These are phyloP conservation scores for Trametes sanguinea DNA, from an alignment of 768 basidiomycete species.

Conservation along the genomic window DNA sequence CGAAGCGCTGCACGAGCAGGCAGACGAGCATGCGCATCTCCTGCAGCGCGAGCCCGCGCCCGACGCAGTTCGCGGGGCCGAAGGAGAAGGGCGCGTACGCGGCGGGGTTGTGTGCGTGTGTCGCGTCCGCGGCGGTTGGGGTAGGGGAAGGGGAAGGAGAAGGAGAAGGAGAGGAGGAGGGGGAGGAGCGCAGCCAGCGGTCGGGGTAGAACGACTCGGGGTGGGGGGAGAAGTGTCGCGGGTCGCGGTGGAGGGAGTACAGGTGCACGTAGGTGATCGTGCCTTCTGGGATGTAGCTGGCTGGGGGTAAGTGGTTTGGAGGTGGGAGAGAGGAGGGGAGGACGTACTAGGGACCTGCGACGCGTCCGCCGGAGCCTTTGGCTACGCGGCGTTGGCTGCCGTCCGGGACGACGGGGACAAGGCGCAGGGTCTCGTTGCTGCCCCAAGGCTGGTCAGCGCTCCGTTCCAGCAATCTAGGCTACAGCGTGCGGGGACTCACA, in stretches of 20 bases:
- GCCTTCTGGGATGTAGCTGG: conserved; percentile 26
- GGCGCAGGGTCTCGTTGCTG: conserved; percentile 49
- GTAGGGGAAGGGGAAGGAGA: too few relatives aligned
- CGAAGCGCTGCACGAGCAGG: conserved; percentile 10
- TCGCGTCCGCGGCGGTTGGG: not conserved
- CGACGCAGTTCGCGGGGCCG: conserved; percentile 20
- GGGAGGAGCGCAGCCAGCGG: conserved; percentile 39
- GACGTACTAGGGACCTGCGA: conserved; percentile 38
- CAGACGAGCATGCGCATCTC: conserved; percentile 17
- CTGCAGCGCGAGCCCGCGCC: conserved; percentile 8
- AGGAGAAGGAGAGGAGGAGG: not conserved
- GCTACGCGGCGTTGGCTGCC: conserved; percentile 40
- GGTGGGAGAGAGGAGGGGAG: too few relatives aligned
- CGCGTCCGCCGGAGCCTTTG: conserved; percentile 33
- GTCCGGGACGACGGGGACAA: conserved; percentile 45
- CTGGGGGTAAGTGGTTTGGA: not conserved
- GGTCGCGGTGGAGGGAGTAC: conserved; percentile 46
- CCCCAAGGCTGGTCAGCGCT: not conserved
- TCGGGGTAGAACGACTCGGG: conserved; percentile 46
- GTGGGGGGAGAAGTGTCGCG: conserved; percentile 45
- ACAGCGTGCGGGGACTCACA: conserved; percentile 27
- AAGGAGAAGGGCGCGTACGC: conserved; percentile 20
- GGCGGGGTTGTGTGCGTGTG: not conserved
- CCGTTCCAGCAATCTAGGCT: too few relatives aligned
- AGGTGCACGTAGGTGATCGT: conserved; percentile 39